A percentile compares a stretch with the other conserved stretches of the same genome.
These are phyloP conservation scores for Mycena chlorophos DNA, from an alignment of 768 basidiomycete genomes.

Conservation along the genomic window DNA sequence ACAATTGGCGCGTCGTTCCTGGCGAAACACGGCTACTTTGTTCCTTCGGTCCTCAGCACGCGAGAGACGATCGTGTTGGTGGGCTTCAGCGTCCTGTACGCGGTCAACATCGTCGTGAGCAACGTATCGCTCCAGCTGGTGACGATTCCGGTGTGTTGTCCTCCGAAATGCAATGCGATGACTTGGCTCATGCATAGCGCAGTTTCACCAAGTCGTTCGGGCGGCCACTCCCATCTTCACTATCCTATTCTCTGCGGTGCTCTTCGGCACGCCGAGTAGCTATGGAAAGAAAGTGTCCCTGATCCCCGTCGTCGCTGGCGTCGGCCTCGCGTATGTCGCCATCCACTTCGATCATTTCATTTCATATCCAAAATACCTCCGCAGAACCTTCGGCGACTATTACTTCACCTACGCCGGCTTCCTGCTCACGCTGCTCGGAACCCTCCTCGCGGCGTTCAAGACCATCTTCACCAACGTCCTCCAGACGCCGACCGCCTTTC, in stretches of 20 bases:
- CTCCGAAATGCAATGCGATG: neutral
- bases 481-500: conserved; percentile 41
- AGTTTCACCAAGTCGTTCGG: conserved; percentile 98
- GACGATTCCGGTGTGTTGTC: conserved; percentile 75
- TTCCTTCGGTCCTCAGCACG: conserved; percentile 51
- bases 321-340: conserved; percentile 78
- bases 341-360: neutral
- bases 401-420: conserved; percentile 86
- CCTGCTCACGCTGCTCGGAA: conserved; percentile 85
- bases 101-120: conserved; percentile 92
- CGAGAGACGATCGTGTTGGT: conserved; percentile 62
- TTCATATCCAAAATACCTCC: conserved; percentile 4
- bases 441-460: conserved; percentile 89
- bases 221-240: conserved; percentile 93
- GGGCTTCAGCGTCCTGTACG: conserved; percentile 87
- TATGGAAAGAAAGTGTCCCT: conserved; percentile 68
- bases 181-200: neutral
- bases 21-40: conserved; percentile 48
- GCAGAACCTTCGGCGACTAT: conserved; percentile 93
- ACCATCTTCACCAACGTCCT: conserved; percentile 88
- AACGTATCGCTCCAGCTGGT: conserved; percentile 88
- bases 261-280: conserved; percentile 65
- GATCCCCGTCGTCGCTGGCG: conserved; percentile 84
- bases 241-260: conserved; percentile 68
- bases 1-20: conserved; percentile 56